Evolutionary conservation across 768 basidiomycete genomes (phyloP).

Genomic region (Rhizopogon rudus): DNA sequence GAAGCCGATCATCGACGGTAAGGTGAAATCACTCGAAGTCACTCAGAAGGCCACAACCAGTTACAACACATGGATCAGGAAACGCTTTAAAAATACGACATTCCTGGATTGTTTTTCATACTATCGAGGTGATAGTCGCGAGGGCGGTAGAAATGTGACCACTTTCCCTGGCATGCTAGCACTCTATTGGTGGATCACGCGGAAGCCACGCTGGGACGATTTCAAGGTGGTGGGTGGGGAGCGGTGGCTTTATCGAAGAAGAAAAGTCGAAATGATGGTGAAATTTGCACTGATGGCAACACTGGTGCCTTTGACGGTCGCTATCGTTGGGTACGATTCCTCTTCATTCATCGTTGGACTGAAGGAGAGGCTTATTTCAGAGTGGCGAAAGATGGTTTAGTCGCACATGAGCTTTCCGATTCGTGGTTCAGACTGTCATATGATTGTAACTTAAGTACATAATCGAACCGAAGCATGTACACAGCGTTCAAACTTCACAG

Average conservation of each 20-base stretch:
- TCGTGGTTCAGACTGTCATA: too few relatives aligned
- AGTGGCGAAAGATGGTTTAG: neutral
- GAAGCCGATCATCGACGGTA: slow-evolving; percentile 44
- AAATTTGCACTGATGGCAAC: slow-evolving; percentile 18
- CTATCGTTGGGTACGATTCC: neutral
- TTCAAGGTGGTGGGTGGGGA: slow-evolving; percentile 38
- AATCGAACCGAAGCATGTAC: neutral
- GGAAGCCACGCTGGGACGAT: slow-evolving; percentile 36
- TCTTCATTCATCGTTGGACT: neutral
- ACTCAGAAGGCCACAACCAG: slow-evolving; percentile 38
- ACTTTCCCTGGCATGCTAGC: slow-evolving; percentile 51
- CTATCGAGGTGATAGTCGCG: slow-evolving; percentile 37
- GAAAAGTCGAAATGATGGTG: slow-evolving; percentile 12
- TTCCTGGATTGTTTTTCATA: slow-evolving; percentile 53
- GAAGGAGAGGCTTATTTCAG: neutral
- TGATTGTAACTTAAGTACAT: too few relatives aligned
- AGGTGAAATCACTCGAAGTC: slow-evolving; percentile 46
- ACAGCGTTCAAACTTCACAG: neutral
- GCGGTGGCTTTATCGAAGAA: slow-evolving; percentile 28
- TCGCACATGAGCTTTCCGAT: too few relatives aligned
- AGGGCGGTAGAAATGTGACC: slow-evolving; percentile 29
- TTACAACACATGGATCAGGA: slow-evolving; percentile 51
- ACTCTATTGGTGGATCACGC: slow-evolving; percentile 49
- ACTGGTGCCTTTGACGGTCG: slow-evolving; percentile 15
- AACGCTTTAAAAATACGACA: slow-evolving; percentile 41